Evolutionary conservation across 345 rosid species (phyloP), one percentile per base, ranked within the genome.

Genomic region (Lepidium didymum): DNA sequence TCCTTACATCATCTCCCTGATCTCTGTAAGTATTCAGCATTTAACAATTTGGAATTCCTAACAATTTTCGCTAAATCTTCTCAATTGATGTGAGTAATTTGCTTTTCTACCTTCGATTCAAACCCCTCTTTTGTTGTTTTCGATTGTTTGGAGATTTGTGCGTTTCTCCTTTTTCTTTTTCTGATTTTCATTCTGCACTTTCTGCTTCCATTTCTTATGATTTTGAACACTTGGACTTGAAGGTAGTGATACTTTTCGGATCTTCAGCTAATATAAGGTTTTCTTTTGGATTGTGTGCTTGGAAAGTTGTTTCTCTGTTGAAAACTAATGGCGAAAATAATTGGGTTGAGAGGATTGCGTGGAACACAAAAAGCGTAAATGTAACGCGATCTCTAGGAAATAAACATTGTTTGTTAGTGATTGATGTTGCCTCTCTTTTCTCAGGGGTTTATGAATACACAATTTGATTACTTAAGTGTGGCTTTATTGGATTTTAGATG

Each of bases 11-110:
- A 7, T 53, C 13, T 14, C 7, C 7, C 40, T 40, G 42, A 31
- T 67, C 70, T 54, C 64, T 56, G 72, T 67, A 56, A 67, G 64
- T 25, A 40, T 66, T 57, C 21, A 33, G 18, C 21, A 56, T 67
- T 37, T n/a, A n/a, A n/a, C n/a, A n/a, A n/a, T n/a, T n/a, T n/a
- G n/a, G n/a, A n/a, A n/a, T n/a, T n/a, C n/a, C n/a, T 12, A 2
- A 19, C 3, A 13, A 3, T 41, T 46, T n/a, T 64, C 47, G 23
- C 11, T 11, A 27, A 10, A 3, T 46, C 65, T 14, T 68, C 27
- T 57, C 47, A 10, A 43, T 13, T 13, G 10, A 7, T 14, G 35
- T 23, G 13, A 53, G 52, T 41, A 7, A 54, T 67, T 19, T n/a
- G 15, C 36, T 64, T 64, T 10, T 45, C 25, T 21, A 50, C 46